Base-by-base conservation (phyloP, 2,329 filamentous ascomycete genomes). In the Pochonia chlamydosporia region DNA sequence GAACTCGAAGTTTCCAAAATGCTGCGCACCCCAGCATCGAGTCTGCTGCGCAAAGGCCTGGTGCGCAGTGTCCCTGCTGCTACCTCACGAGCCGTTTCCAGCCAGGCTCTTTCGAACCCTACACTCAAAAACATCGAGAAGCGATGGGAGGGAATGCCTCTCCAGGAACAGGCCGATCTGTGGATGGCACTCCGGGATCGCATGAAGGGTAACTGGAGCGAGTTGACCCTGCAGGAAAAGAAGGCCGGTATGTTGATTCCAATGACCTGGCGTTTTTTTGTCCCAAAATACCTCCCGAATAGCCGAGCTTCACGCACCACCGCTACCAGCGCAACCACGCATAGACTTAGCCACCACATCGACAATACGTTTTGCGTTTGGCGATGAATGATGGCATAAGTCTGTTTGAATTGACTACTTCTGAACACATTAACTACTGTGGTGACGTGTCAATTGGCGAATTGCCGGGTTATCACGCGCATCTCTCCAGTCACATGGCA, bases 181-280 rank as follows among this genome's bases (percentile, higher is more conserved):
- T 99, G 93, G 93, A 99, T 99, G 93, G 79, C 87, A 60, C 79
- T 99, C 71, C 84, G 93, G 72, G 93, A 99, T 76, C 87, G 93
- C 66, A 99, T 99, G 93, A 96, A 96, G 87, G 84, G 81, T 62
- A 90, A 89, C 78, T 99, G 93, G 93, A 82, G 85, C 66, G 89
- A 97, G 66, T 77, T 99, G 76, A 96, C 93, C 44, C 59, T 95
- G 64, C 87, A 93, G 73, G 93, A 99, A 82, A 96, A 99, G 88
- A 97, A 95, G 79, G 93, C 93, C 62, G 92, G 93, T 96, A 84
- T 69, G 91, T 50, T 35, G 7, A 50, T 44, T 51, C 48, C 51
- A 33, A 43, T 52, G 50, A 37, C 49, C 26, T 30, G 33, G 26
- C 26, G 47, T 30, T n/a, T 39, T 42, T 31, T 26, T 18, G 48